Base-by-base conservation (phyloP, 257 asterid genomes). In the Gentiana dahurica region DNA sequence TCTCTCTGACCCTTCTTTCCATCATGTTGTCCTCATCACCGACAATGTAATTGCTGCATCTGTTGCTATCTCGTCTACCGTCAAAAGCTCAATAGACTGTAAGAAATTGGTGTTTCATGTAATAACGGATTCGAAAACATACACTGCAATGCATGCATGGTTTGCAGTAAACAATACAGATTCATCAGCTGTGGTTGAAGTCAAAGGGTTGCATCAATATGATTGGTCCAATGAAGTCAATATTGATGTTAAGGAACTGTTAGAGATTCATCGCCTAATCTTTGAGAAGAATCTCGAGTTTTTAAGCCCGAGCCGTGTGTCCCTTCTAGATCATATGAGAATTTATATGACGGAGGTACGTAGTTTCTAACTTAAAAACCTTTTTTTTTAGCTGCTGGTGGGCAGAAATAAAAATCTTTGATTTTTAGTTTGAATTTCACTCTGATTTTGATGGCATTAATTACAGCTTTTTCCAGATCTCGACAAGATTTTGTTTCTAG, bases 11-110 rank as follows among this genome's bases (percentile, higher is more conserved):
- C 75, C 81, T 67, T 79, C 86, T 36, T 75, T 69, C 56, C 80
- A 81, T 51, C 97, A 89, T 47, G 65, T 86, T 48, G 94, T 78
- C 69, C 90, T 89, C 68, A 66, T 83, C 59, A 86, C 95, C 5
- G 97, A 89, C 81, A 89, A 89, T 58, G 77, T 89, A 51, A 83
- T 89, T 65, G 97, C 95, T 62, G 95, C 94, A 34, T 86, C 94
- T 59, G 95, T 86, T 13, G 95, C 67, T 61, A 66, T 89, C 71
- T 86, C 94, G 36, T 83, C 95, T 34, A 62, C 87, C 51, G 58
- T 71, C 54, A 75, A 78, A 62, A 57, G 78, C 56, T 76, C 97
- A n/a, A 49, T 48, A 49, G 34, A 54, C 53, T 84, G 89, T 13
- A 86, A 72, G 43, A 81, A 75, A 54, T 46, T 86, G 73, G 88